Percentiles rank a stretch among this genome's conserved stretches.
These are phyloP conservation scores for Naumovozyma baii DNA, from an alignment of 805 yeast species.

Conservation along the genomic window DNA sequence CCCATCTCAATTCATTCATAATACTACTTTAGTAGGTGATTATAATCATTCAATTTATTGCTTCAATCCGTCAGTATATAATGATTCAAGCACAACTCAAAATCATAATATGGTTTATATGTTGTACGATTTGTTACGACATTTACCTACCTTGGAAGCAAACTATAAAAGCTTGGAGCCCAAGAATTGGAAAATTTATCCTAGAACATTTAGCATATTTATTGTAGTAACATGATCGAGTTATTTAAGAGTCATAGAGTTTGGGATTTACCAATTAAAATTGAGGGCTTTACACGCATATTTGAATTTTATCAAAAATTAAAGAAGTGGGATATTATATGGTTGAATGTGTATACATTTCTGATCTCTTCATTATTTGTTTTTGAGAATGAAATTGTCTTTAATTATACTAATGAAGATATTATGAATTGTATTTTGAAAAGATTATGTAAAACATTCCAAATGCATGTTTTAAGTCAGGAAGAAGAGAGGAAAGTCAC, in stretches of 20 bases:
- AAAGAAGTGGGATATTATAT: constrained; percentile 11
- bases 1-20: constrained; percentile 18
- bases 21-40: constrained; percentile 12
- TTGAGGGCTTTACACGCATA: constrained; percentile 14
- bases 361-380: constrained; percentile 19
- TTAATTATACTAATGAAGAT: constrained; percentile 13
- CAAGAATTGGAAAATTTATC: constrained; percentile 18
- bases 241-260: constrained; percentile 17
- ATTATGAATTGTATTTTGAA: constrained; percentile 19
- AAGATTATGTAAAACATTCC: constrained; percentile 19
- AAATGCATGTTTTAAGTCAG: constrained; percentile 14
- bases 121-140: constrained; percentile 21
- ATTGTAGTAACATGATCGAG: constrained; percentile 15
- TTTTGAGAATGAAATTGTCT: constrained; percentile 23
- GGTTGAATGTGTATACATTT: constrained; percentile 2
- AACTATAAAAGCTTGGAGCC: constrained; percentile 17
- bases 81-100: constrained; percentile 5
- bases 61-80: constrained; percentile 9
- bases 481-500: constrained; percentile 29
- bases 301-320: constrained; percentile 13
- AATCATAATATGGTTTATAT: constrained; percentile 4
- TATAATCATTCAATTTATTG: constrained; percentile 15
- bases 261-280: constrained; percentile 21
- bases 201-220: constrained; percentile 22
- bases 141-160: constrained; percentile 18